Evolutionary conservation across 108 stramenopile genomes (phyloP).

Genomic region (Cylindrotheca fusiformis): DNA sequence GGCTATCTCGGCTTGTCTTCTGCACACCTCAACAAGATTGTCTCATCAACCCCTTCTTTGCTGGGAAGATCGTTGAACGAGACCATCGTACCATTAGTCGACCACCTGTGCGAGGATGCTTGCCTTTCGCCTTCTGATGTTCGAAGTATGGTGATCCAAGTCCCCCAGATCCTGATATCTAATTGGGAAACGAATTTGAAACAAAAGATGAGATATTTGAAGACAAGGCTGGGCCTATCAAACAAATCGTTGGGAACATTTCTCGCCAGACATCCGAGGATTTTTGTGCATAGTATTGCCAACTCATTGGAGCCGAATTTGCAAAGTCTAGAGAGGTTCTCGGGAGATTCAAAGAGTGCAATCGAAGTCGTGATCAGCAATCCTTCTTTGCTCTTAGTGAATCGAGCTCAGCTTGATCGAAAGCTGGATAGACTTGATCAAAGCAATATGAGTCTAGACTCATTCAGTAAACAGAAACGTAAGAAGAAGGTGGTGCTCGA

Average conservation of each 20-base stretch:
- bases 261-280: conserved; percentile 34
- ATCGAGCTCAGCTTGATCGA: conserved; percentile 18
- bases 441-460: conserved; percentile 9
- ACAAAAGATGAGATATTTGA: conserved; percentile 41
- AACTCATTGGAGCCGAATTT: conserved; percentile 41
- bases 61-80: conserved; percentile 43
- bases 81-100: conserved; percentile 40
- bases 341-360: conserved; percentile 7
- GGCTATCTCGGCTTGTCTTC: conserved; percentile 29
- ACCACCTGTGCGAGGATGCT: conserved; percentile 27
- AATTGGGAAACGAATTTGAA: conserved; percentile 43
- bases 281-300: conserved; percentile 41
- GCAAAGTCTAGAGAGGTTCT: conserved; percentile 15
- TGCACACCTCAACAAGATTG: conserved; percentile 21
- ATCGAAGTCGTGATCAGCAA: conserved; percentile 29
- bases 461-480: background rate
- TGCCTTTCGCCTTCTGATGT: conserved; percentile 34
- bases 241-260: conserved; percentile 30
- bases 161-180: conserved; percentile 35
- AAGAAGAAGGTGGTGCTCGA: background rate
- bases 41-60: conserved; percentile 35
- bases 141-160: conserved; percentile 29
- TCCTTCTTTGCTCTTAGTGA: conserved; percentile 36
- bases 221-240: conserved; percentile 11
- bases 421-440: conserved; percentile 19